Conservation (phyloP, 257 asterid species). For the Voacanga thouarsii region DNA sequence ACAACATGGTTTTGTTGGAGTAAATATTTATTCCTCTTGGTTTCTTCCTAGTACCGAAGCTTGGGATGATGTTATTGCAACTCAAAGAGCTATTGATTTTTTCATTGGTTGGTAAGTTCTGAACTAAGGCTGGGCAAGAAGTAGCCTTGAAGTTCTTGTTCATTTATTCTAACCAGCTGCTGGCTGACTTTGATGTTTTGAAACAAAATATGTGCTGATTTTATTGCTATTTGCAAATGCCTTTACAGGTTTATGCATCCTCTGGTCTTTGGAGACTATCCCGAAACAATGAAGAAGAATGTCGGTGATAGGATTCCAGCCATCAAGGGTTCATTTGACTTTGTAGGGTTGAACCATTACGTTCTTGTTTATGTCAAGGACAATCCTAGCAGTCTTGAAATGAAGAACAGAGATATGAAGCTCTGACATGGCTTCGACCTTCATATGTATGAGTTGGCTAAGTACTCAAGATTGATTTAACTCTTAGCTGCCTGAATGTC, state of each 20-base stretch:
- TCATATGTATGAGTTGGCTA: too few relatives aligned
- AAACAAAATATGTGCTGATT: neutral
- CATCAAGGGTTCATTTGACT: constrained; percentile 57
- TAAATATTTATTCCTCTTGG: constrained; percentile 41
- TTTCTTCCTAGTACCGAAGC: constrained; percentile 37
- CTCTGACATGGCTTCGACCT: neutral
- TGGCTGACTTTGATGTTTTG: neutral
- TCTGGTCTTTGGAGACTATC: constrained; percentile 59
- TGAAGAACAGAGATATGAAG: constrained; percentile 23
- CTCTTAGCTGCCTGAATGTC: too few relatives aligned
- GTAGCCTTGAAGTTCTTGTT: too few relatives aligned
- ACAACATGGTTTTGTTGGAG: constrained; percentile 59
- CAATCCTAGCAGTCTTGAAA: constrained; percentile 20
- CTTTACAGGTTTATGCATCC: constrained; percentile 53
- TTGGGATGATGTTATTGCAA: constrained; percentile 40
- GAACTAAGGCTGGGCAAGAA: neutral
- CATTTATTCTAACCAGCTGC: neutral
- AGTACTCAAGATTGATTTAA: too few relatives aligned
- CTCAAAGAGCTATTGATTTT: constrained; percentile 41
- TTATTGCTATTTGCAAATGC: neutral
- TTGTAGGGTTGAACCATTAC: constrained; percentile 56
- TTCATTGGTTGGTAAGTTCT: constrained; percentile 55
- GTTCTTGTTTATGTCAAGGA: constrained; percentile 28
- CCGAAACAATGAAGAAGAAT: constrained; percentile 40
- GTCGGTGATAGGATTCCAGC: constrained; percentile 48